Conservation (phyloP, 495 filamentous ascomycete genomes). For the Trypethelium eluteriae region DNA sequence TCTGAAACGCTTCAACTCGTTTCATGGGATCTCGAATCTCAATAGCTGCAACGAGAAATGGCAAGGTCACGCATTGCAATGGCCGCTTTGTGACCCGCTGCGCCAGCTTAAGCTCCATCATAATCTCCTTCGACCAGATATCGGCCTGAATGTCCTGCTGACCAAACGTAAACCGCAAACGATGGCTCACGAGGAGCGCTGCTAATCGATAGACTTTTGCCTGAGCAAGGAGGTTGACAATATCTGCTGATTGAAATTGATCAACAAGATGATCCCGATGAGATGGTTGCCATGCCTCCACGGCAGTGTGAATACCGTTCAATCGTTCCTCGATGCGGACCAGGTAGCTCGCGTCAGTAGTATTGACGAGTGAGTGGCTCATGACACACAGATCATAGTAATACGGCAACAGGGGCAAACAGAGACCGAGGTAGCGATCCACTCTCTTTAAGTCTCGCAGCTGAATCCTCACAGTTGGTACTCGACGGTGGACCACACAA, state of each 20-base stretch:
- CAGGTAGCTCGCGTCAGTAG: constrained; percentile 10
- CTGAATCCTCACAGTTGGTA: constrained; percentile 25
- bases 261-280: constrained; percentile 18
- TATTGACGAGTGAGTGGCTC: constrained; percentile 16
- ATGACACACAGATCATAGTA: constrained; percentile 27
- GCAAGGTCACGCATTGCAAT: constrained; percentile 23
- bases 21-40: constrained; percentile 17
- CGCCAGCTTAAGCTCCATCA: constrained; percentile 27
- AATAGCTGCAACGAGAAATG: constrained; percentile 25
- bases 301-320: constrained; percentile 18
- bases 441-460: constrained; percentile 14
- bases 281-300: constrained; percentile 21
- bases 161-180: constrained; percentile 24
- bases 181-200: constrained; percentile 26
- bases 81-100: constrained; percentile 21
- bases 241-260: constrained; percentile 20
- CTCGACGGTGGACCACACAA: constrained; percentile 17
- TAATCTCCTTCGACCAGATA: constrained; percentile 22
- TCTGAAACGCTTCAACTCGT: constrained; percentile 10
- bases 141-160: constrained; percentile 25
- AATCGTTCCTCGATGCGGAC: constrained; percentile 11
- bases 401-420: constrained; percentile 23
- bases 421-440: constrained; percentile 26
- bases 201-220: constrained; percentile 22
- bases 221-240: constrained; percentile 25